Conservation (phyloP, 306 rosid species). For the Vicia faba region DNA sequence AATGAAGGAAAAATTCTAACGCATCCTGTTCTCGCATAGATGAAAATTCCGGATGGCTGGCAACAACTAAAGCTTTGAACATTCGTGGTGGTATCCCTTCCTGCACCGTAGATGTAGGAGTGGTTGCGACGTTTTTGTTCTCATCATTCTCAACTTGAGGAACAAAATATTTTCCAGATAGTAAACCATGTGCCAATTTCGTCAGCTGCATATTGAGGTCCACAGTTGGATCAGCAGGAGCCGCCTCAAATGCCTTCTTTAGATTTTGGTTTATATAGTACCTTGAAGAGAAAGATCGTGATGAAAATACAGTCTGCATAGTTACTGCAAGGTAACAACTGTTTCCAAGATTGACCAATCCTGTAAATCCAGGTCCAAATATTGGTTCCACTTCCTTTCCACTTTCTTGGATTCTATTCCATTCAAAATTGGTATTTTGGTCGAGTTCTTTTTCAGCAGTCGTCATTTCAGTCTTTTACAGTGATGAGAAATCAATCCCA, state of each 20-base stretch:
- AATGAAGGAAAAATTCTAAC: conserved; percentile 95
- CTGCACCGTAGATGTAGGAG: conserved; percentile 66
- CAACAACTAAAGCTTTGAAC: conserved; percentile 93
- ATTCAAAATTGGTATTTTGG: conserved; percentile 91
- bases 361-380: conserved; percentile 94
- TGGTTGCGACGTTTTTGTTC: conserved; percentile 42
- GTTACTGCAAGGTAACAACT: too few species aligned
- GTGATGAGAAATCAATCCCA: too few species aligned
- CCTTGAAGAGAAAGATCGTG: too few species aligned
- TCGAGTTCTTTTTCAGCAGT: conserved; percentile 99
- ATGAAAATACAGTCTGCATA: too few species aligned
- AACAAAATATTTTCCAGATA: conserved; percentile 78
- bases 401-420: conserved; percentile 98
- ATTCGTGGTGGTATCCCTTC: conserved; percentile 86
- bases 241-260: too few species aligned
- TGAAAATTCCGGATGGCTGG: conserved; percentile 97
- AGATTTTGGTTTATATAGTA: too few species aligned
- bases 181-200: too few species aligned
- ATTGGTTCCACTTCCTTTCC: conserved; percentile 86
- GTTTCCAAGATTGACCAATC: too few species aligned
- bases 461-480: conserved; percentile 99
- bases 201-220: too few species aligned
- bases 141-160: conserved; percentile 67
- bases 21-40: conserved; percentile 98
- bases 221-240: too few species aligned